phyloP scores from a whole-genome alignment of 257 asterid species.

The Thymus quinquecostatus region DNA sequence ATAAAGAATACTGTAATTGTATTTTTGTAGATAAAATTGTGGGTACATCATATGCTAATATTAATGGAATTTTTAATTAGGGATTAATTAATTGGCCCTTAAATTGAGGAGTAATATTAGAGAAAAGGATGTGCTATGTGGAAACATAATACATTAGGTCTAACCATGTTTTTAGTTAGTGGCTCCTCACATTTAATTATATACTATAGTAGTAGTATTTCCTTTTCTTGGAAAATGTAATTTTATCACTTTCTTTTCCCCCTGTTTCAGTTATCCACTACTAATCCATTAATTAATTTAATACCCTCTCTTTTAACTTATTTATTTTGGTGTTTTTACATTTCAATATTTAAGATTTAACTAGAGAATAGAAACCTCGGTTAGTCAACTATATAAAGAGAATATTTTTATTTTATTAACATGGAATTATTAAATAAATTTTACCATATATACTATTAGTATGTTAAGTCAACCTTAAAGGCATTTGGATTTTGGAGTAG shows the following conservation, averaged over 20 bases:
- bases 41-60: not conserved
- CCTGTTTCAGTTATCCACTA: not conserved
- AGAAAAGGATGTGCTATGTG: conserved; percentile 8
- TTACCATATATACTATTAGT: no score
- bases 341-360: no score
- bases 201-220: no score
- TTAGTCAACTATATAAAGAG: no score
- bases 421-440: no score
- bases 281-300: conserved; percentile 3
- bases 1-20: not conserved
- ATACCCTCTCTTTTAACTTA: no score
- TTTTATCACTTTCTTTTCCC: conserved; percentile 6
- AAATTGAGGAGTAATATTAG: conserved; percentile 30
- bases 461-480: no score
- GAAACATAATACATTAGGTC: conserved; percentile 33
- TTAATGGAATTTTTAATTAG: no score
- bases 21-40: not conserved
- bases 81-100: conserved; percentile 11
- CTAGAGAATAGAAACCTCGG: no score
- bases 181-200: conserved; percentile 35
- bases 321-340: no score
- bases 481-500: no score
- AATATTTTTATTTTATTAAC: no score
- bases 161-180: conserved; percentile 30
- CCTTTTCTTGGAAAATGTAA: conserved; percentile 41